These are phyloP conservation scores for Fragaria nilgerrensis DNA, from an alignment of 306 rosid species.

Conservation along the genomic window DNA sequence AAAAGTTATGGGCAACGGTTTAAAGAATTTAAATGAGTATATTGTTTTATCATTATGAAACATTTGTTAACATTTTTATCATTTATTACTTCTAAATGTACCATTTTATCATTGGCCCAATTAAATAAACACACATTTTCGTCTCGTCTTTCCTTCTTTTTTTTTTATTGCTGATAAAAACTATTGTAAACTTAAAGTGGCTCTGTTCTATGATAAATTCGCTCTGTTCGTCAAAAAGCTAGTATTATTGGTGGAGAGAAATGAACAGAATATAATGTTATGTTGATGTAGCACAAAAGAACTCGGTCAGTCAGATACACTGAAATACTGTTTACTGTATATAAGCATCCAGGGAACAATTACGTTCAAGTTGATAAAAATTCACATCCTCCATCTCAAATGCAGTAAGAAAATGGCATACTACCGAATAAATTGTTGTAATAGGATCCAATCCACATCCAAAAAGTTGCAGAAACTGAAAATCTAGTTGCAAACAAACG, in stretches of 20 bases:
- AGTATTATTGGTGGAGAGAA: background rate
- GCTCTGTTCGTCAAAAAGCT: too few relatives aligned
- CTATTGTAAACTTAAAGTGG: too few relatives aligned
- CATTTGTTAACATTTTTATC: too few relatives aligned
- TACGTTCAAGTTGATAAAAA: background rate
- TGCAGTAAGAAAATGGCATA: background rate
- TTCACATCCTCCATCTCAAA: conserved; percentile 1
- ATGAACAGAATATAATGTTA: background rate
- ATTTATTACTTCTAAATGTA: too few relatives aligned
- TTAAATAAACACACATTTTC: too few relatives aligned
- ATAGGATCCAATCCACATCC: background rate
- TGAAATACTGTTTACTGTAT: background rate
- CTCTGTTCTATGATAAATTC: too few relatives aligned
- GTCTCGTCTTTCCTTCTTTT: too few relatives aligned
- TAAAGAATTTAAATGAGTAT: too few relatives aligned
- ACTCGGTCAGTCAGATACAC: background rate
- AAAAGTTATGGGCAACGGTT: too few relatives aligned
- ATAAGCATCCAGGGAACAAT: background rate
- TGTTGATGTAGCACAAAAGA: background rate
- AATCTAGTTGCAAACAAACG: background rate
- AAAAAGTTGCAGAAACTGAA: conserved; percentile 1
- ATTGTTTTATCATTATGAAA: too few relatives aligned
- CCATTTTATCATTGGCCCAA: too few relatives aligned
- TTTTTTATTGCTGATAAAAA: too few relatives aligned
- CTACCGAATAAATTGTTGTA: background rate